These are phyloP conservation scores for Hydrangea macrophylla DNA, from an alignment of 148 eudicot species.

Conservation along the genomic window DNA sequence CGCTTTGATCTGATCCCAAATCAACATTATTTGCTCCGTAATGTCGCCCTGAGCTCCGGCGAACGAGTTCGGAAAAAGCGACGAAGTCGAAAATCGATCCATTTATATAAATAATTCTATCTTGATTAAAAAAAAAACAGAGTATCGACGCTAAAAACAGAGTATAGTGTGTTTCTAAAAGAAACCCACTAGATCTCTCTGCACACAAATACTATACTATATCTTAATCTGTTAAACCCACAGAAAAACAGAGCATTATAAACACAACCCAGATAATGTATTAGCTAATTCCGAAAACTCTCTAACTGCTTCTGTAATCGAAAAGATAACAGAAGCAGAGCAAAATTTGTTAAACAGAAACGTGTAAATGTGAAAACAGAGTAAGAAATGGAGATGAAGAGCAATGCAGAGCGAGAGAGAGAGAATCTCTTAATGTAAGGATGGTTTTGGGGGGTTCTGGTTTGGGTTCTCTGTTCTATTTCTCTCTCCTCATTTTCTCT, in stretches of 20 bases:
- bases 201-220: background rate
- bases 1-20: slow-evolving; percentile 54
- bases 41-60: slow-evolving; percentile 27
- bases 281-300: no score
- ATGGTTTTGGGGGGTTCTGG: slow-evolving; percentile 19
- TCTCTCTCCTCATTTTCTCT: background rate
- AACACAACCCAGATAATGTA: background rate
- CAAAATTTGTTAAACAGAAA: background rate
- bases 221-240: background rate
- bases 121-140: slow-evolving; percentile 5
- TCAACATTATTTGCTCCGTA: slow-evolving; percentile 24
- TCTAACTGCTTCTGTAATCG: slow-evolving; percentile 15
- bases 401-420: slow-evolving; percentile 3
- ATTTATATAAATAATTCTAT: slow-evolving; percentile 11
- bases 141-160: no score
- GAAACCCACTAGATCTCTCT: background rate
- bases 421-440: slow-evolving; percentile 17
- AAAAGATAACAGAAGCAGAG: slow-evolving; percentile 19
- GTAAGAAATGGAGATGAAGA: background rate
- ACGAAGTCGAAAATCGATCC: slow-evolving; percentile 28
- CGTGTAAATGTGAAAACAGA: background rate
- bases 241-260: background rate
- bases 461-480: slow-evolving; percentile 6
- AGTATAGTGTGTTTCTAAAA: no score
- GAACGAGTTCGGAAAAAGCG: slow-evolving; percentile 20